Base-by-base conservation (phyloP, 305 asterid genomes). In the Petunia hybrid region DNA sequence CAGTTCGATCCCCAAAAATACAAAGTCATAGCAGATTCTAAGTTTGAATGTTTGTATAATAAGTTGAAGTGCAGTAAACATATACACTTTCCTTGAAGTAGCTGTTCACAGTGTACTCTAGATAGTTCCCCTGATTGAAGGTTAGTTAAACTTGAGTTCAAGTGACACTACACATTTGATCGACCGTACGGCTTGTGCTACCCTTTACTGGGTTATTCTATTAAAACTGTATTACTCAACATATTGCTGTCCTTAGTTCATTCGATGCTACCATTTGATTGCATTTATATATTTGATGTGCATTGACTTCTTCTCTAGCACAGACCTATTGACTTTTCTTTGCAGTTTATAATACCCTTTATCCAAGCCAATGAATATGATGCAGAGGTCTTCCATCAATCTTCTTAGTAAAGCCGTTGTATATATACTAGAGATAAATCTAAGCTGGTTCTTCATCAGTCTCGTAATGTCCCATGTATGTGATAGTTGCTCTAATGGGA, bases 51-150 rank as follows among this genome's bases (percentile, higher is more conserved):
- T 31, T 42, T 46, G 77, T 46, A 10, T 48, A 22, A 12, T 46
- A 10, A 31, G 43, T 35, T 48, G 13, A 46, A 10, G 77, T 31
- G 31, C 31, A 42, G 31, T 46, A 1, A 46, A 48, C 22, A 8
- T 22, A 22, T 63, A 70, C 9, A 45, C 31, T 43, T 70, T 2
- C 57, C 59, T 45, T 46, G 77, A 70, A 70, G 77, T 39, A 46
- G 60, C 60, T 70, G 77, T 46, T 45, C 22, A 70, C 46, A 46
- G 12, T 70, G 60, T 46, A 8, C 12, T 46, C 61, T 46, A 6
- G 61, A 9, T 71, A 31, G 77, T 12, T 46, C n/a, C 55, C 75
- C 38, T 67, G 14, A 71, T 71, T 71, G 31, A 35, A 40, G 62
- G 36, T 5, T 70, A 22, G 31, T 22, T 22, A 22, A 55, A 13